Base-by-base conservation (phyloP, 148 eudicot species). In the Beta vulgaris region DNA sequence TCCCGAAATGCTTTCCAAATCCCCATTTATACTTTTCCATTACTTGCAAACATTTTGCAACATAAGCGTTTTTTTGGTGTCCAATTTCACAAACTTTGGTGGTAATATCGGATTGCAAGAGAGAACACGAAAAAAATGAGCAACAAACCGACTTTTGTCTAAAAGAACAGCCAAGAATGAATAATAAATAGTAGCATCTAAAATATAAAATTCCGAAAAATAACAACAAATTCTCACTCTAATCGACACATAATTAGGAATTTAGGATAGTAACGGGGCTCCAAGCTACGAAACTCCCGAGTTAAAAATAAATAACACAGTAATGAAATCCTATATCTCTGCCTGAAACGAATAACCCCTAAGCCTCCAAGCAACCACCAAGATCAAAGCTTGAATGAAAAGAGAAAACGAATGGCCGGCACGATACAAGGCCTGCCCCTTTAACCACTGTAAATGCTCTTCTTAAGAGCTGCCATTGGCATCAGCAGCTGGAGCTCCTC, bases 401-500 rank as follows among this genome's bases (percentile, higher is more conserved):
- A 19, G 77, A 43, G 25, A 34, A 4, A 39, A 51, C 63, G 3
- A 78, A 73, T 78, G 69, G 57, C n/a, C n/a, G n/a, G n/a, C n/a
- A n/a, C 58, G 48, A 59, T 43, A 55, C 58, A 69, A 73, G 35
- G 76, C 76, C 75, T n/a, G n/a, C n/a, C 59, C 15, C 9, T 18
- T 40, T 36, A 15, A 11, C 34, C 57, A n/a, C 75, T 44, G n/a
- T 19, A 19, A 7, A 70, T 49, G 66, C 72, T 48, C 66, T 82
- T 70, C 86, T 78, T 88, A 82, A 1, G 81, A 76, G 2, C 76
- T 59, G 71, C 84, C 91, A 35, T 85, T 86, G 73, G 86, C 82
- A 9, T 71, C 59, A 34, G 96, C 42, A 40, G 73, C 54, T 16
- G 79, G 48, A 14, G 81, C 13, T 23, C 53, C 13, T 23, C 53